Base-by-base conservation (phyloP, 1,284 basidiomycete species). In the Austropuccinia psidii region DNA sequence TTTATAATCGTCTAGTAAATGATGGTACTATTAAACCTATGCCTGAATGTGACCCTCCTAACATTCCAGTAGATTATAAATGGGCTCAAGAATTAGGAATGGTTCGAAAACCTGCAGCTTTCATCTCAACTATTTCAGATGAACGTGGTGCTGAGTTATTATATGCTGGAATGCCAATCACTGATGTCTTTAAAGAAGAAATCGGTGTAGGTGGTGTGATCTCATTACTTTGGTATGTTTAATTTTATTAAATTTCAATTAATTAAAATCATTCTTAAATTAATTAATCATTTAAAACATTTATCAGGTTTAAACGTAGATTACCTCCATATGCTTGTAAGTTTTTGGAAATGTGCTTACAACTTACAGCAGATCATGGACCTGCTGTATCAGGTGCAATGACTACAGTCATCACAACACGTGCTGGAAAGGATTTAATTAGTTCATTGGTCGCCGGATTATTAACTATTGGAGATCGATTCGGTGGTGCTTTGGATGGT, bases 21-120 rank as follows among this genome's bases (percentile, higher is more conserved):
- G 82, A 81, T 57, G 92, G 93, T 66, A 80, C 83, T 55, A 88
- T 98, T 81, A 82, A 84, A 60, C 89, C 88, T 77, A 85, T 88
- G 84, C 78, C 84, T 64, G 95, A 98, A 84, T 85, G 88, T 74
- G 90, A 93, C 49, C 93, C 94, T 37, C 95, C 95, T 27, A 88
- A 91, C 77, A 98, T 98, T 81, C 95, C 95, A 33, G 95, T 98
- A 91, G 95, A 98, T 85, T 98, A 98, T 89, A 96, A 98, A 85
- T 98, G 95, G 95, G 95, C 95, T 54, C 82, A 85, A 85, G 95
- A 98, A 84, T 89, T 98, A 74, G 95, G 95, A 75, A 89, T 98
- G 82, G 94, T 98, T 82, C 90, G 95, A 81, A 98, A 98, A 85
- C 95, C 95, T 49, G 94, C 95, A 54, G 93, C 95, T 15, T 98